Percentiles rank a stretch among this genome's conserved stretches.
Conservation (phyloP, 345 rosid genomes). For the Chamaenerion angustifolium region DNA sequence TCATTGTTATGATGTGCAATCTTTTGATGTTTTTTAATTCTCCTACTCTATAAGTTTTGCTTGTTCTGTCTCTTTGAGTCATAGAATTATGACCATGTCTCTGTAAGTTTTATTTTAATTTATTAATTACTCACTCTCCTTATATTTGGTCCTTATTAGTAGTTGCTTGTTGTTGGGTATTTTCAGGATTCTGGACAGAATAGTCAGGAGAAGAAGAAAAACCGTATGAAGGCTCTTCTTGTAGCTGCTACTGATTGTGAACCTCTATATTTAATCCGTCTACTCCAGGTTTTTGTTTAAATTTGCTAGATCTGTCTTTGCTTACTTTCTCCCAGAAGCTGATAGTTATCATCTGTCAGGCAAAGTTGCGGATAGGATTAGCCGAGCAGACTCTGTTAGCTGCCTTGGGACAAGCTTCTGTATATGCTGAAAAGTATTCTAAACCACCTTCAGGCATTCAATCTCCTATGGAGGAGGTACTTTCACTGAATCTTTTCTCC, state of each 20-base stretch:
- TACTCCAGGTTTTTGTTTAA: conserved; percentile 62
- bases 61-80: not conserved
- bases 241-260: conserved; percentile 95
- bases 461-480: conserved; percentile 85
- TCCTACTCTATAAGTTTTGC: not conserved
- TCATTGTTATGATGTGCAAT: no score
- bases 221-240: conserved; percentile 80
- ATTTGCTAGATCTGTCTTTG: conserved; percentile 3
- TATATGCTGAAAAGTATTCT: conserved; percentile 54
- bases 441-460: conserved; percentile 46
- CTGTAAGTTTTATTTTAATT: no score
- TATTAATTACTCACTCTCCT: no score
- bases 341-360: conserved; percentile 22
- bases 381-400: conserved; percentile 85
- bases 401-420: conserved; percentile 89
- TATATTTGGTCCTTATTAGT: not conserved
- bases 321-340: conserved; percentile 5
- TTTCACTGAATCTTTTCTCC: not conserved
- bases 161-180: conserved; percentile 7
- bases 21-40: no score
- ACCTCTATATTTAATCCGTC: conserved; percentile 79
- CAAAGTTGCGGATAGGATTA: conserved; percentile 65
- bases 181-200: conserved; percentile 83
- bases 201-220: conserved; percentile 89
- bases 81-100: no score